These are phyloP conservation scores for Fusarium floridanum DNA, from an alignment of 2,329 filamentous ascomycete genomes.

Conservation along the genomic window DNA sequence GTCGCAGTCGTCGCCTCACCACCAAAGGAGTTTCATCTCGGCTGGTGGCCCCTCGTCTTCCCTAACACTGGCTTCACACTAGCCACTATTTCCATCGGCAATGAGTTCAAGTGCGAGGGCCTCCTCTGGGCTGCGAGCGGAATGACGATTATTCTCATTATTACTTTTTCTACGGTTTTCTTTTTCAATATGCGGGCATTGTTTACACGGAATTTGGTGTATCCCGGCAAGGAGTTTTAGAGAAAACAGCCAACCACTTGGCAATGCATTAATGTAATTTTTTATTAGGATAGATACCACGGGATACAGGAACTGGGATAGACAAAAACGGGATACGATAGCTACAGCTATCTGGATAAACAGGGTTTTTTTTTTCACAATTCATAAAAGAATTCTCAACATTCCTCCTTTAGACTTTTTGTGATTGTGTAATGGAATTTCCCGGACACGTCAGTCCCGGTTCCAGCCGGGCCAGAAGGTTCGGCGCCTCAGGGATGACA, in stretches of 20 bases:
- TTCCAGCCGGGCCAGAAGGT: neutral
- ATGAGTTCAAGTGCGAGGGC: conserved; percentile 58
- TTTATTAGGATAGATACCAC: neutral
- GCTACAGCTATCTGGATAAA: neutral
- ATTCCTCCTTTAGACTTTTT: neutral
- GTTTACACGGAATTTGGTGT: conserved; percentile 66
- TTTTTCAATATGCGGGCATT: conserved; percentile 61
- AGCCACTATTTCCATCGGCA: conserved; percentile 67
- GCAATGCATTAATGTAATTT: neutral
- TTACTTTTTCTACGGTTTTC: conserved; percentile 60
- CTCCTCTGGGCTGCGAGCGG: conserved; percentile 63
- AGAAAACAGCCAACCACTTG: conserved; percentile 61
- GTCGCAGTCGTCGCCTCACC: conserved; percentile 53
- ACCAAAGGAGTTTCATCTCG: conserved; percentile 68
- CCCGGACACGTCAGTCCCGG: neutral
- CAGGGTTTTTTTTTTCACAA: neutral
- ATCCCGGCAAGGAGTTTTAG: conserved; percentile 58
- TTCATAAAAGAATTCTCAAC: neutral
- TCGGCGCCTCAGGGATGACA: neutral
- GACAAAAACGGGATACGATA: conserved; percentile 15
- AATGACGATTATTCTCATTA: conserved; percentile 61
- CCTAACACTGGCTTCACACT: conserved; percentile 72
- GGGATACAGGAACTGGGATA: conserved; percentile 8
- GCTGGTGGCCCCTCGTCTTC: conserved; percentile 75
- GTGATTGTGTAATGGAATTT: neutral